Conservation (phyloP, 768 basidiomycete genomes). For the Russula abietina region DNA sequence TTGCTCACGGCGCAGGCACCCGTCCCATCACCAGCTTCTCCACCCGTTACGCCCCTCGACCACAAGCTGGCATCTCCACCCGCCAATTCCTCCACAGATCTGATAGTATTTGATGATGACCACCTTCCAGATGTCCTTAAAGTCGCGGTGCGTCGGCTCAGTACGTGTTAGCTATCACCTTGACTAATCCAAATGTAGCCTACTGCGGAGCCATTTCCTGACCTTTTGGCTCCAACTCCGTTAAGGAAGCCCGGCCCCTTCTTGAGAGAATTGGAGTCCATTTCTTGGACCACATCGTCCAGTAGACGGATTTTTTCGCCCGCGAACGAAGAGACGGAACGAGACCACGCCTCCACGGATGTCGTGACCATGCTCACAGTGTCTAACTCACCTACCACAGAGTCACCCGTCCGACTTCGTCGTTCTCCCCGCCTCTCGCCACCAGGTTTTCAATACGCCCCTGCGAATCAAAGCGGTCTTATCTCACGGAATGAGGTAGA, state of each 20-base stretch:
- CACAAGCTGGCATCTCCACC: neutral
- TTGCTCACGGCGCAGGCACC: neutral
- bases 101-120: conserved; percentile 13
- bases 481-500: neutral
- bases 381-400: neutral
- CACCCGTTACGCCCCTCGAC: neutral
- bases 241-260: neutral
- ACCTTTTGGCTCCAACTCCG: conserved; percentile 17
- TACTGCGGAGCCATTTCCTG: conserved; percentile 6
- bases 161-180: neutral
- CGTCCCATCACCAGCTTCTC: neutral
- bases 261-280: neutral
- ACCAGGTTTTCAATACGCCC: neutral
- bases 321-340: neutral
- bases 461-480: neutral
- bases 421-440: neutral
- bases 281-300: neutral
- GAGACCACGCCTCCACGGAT: neutral
- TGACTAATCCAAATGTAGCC: conserved; percentile 3
- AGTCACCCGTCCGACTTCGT: neutral
- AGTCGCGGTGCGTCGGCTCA: conserved; percentile 3
- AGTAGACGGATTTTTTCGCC: neutral
- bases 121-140: neutral
- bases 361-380: neutral
- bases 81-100: neutral